Percentiles rank a stretch among this genome's conserved stretches.
These are phyloP conservation scores for Globisporangium canariense DNA, from an alignment of 352 stramenopile species.

Conservation along the genomic window DNA sequence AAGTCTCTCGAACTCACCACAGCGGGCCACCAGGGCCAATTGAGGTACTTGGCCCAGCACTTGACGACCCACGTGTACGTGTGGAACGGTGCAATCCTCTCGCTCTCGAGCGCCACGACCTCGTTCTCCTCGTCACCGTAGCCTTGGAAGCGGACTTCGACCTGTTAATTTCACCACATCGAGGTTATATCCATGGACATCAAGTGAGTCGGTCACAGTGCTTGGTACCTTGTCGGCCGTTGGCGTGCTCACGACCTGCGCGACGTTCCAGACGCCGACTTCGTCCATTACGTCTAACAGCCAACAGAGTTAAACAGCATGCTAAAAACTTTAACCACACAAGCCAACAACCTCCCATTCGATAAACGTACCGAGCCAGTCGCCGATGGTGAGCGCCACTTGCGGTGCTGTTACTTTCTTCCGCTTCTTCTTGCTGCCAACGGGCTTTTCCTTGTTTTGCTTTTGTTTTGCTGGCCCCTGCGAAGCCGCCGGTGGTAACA, in stretches of 20 bases:
- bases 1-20: constrained; percentile 23
- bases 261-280: constrained; percentile 12
- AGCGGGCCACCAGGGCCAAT: constrained; percentile 64
- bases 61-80: constrained; percentile 71
- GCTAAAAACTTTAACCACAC: not conserved
- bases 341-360: not conserved
- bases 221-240: not conserved
- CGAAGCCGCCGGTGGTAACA: not conserved
- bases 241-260: constrained; percentile 1
- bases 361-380: constrained; percentile 8
- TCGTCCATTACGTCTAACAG: constrained; percentile 13
- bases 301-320: not conserved
- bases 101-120: constrained; percentile 42
- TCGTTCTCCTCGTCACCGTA: constrained; percentile 49
- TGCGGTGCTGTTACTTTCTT: not conserved
- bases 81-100: constrained; percentile 58
- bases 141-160: constrained; percentile 51
- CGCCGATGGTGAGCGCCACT: constrained; percentile 8
- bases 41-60: constrained; percentile 72
- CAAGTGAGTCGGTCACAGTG: not conserved
- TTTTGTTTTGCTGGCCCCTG: not conserved
- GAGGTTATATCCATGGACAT: not conserved
- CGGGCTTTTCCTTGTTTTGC: not conserved
- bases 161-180: not conserved
- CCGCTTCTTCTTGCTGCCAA: not conserved